phyloP scores from a whole-genome alignment of 768 basidiomycete genomes.

The Boletellus sp. region DNA sequence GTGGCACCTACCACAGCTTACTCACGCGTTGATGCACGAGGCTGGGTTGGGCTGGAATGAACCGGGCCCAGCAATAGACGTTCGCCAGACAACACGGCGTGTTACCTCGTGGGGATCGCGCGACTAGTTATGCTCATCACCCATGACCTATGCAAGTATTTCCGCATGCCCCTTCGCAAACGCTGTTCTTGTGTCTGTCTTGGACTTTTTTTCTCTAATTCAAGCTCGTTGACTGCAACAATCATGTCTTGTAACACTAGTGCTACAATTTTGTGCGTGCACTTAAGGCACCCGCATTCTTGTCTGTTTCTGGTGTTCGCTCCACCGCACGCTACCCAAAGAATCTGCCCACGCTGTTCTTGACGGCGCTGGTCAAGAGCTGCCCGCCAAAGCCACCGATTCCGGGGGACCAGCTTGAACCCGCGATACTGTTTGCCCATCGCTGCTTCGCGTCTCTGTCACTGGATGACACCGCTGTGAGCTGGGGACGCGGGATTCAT shows the following conservation, averaged over 20 bases:
- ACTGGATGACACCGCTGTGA: conserved; percentile 34
- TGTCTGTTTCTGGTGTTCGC: conserved; percentile 8
- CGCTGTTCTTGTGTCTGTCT: conserved; percentile 26
- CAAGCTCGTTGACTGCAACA: conserved; percentile 22
- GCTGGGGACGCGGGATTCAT: conserved; percentile 1
- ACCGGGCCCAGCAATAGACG: conserved; percentile 8
- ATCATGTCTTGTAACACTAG: conserved; percentile 32
- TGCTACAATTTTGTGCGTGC: conserved; percentile 13
- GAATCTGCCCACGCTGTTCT: conserved; percentile 74
- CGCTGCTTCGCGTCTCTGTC: conserved; percentile 91
- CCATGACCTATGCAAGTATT: conserved; percentile 15
- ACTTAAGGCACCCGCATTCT: conserved; percentile 10
- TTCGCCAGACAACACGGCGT: conserved; percentile 8
- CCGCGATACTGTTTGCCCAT: conserved; percentile 76
- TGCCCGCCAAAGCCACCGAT: conserved; percentile 83
- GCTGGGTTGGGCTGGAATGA: conserved; percentile 62
- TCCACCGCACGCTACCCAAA: conserved; percentile 45
- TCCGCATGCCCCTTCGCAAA: conserved; percentile 18
- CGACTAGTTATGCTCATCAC: conserved; percentile 15
- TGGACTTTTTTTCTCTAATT: conserved; percentile 19
- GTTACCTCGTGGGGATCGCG: conserved; percentile 7
- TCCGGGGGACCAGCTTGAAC: conserved; percentile 68
- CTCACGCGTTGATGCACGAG: conserved; percentile 79
- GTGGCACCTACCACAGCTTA: conserved; percentile 78
- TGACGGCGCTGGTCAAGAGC: conserved; percentile 76